Percentiles rank a stretch among this genome's conserved stretches.
Conservation (phyloP, 345 rosid species). For the Euclidium syriacum region DNA sequence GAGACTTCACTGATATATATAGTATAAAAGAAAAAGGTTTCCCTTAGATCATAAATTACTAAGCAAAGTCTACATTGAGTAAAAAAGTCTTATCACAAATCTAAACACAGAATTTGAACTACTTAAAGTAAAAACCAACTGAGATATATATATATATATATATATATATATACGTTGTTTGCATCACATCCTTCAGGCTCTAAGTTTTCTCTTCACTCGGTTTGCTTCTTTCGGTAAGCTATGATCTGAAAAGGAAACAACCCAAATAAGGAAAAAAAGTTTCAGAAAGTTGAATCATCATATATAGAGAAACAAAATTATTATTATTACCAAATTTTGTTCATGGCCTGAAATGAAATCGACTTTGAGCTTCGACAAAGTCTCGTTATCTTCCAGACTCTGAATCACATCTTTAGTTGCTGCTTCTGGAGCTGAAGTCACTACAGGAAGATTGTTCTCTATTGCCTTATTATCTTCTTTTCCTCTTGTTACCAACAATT, state of each 20-base stretch:
- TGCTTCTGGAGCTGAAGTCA: conserved; percentile 15
- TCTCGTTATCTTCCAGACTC: conserved; percentile 52
- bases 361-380: conserved; percentile 15
- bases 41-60: not conserved
- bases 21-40: not conserved
- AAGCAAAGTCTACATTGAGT: conserved; percentile 20
- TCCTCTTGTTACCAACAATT: conserved; percentile 48
- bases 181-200: conserved; percentile 7
- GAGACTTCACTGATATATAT: not conserved
- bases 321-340: conserved; percentile 22
- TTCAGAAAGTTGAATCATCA: conserved; percentile 12
- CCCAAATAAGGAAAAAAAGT: not conserved
- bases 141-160: conserved; percentile 15
- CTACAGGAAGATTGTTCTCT: conserved; percentile 14
- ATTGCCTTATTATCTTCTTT: conserved; percentile 16
- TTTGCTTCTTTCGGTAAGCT: conserved; percentile 23
- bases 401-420: conserved; percentile 40
- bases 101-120: conserved; percentile 4
- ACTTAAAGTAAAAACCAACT: not conserved
- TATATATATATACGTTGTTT: conserved; percentile 15
- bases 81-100: not conserved
- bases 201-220: conserved; percentile 25
- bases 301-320: not conserved
- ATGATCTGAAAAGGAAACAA: conserved; percentile 25
- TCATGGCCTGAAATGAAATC: conserved; percentile 29